Evolutionary conservation across 163 green algal genomes (phyloP).

Genomic region (Chlamydomonas reinhardtii): DNA sequence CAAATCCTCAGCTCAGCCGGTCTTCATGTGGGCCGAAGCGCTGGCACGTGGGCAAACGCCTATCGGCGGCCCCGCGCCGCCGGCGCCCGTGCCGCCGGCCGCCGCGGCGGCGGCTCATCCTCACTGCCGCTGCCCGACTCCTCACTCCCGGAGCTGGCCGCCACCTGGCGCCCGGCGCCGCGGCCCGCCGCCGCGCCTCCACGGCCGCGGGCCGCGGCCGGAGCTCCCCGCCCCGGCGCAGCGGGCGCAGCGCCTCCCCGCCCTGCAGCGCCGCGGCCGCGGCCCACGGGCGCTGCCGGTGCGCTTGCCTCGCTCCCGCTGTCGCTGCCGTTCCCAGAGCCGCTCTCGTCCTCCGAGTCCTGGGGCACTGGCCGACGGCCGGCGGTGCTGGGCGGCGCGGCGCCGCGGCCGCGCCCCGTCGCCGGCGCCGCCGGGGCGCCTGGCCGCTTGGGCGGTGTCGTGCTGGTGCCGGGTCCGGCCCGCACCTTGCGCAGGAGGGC

Average conservation of each 20-base stretch:
- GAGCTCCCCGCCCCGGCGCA: neutral
- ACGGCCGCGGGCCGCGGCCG: too few relatives aligned
- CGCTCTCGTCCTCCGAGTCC: slow-evolving; percentile 8
- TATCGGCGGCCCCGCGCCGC: too few relatives aligned
- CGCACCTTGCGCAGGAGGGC: neutral
- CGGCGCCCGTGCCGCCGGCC: too few relatives aligned
- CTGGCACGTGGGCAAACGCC: too few relatives aligned
- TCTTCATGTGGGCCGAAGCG: too few relatives aligned
- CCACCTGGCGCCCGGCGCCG: too few relatives aligned
- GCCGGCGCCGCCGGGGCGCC: neutral
- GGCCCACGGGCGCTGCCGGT: neutral
- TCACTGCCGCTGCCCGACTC: neutral
- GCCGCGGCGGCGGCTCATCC: neutral
- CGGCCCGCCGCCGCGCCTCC: too few relatives aligned
- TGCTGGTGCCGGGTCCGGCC: neutral
- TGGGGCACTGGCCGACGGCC: neutral
- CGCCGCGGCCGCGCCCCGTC: slow-evolving; percentile 14
- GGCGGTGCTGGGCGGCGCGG: neutral
- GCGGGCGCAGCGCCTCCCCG: neutral
- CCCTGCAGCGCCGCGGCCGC: neutral
- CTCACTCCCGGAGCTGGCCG: neutral
- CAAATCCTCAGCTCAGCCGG: too few relatives aligned
- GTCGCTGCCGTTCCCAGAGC: neutral
- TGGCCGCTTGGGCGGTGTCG: neutral
- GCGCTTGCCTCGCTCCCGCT: slow-evolving; percentile 13